Conservation (phyloP, 306 rosid species). For the Medicago truncatula region MtrunA17r5.0-ANR NC_053042.1:44851001-44851500, state of each 20-base stretch:
- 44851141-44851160: constrained; percentile 86
- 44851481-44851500: constrained; percentile 61
- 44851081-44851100: constrained; percentile 16
- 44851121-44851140: constrained; percentile 87
- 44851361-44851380: constrained; percentile 27
- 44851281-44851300: constrained; percentile 92
- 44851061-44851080: not conserved
- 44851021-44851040: not conserved
- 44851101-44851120: constrained; percentile 29
- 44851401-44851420: constrained; percentile 21
- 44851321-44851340: constrained; percentile 35
- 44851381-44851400: constrained; percentile 11
- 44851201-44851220: constrained; percentile 99
- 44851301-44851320: constrained; percentile 42
- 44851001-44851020: not conserved
- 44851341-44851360: constrained; percentile 28
- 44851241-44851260: constrained; percentile 99
- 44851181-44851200: constrained; percentile 95
- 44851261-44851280: constrained; percentile 99
- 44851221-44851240: constrained; percentile 97
- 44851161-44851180: constrained; percentile 89
- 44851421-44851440: constrained; percentile 12
- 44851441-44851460: not conserved
- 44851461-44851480: constrained; percentile 6
- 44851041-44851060: not conserved